Percentiles rank a stretch among this genome's conserved stretches.
Conservation (phyloP, 164 flowering plant genomes). For the Santalum album region DNA sequence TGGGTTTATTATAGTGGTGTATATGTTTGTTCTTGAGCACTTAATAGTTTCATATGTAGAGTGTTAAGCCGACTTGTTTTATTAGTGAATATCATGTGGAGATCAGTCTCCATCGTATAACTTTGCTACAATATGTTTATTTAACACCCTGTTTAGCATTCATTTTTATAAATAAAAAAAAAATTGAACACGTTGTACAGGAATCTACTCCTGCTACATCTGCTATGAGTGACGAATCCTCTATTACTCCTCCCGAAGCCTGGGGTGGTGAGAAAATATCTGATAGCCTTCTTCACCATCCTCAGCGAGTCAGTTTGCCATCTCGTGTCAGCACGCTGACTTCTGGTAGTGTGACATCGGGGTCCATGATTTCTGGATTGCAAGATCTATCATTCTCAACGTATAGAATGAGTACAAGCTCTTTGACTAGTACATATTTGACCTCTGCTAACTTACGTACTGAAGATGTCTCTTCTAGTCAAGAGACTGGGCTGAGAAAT, state of each 20-base stretch:
- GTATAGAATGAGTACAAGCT: conserved; percentile 31
- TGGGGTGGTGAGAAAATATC: conserved; percentile 83
- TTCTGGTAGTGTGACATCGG: conserved; percentile 36
- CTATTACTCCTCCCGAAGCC: conserved; percentile 88
- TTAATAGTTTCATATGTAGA: too few species aligned
- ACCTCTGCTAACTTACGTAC: conserved; percentile 28
- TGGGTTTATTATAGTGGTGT: too few species aligned
- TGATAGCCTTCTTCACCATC: conserved; percentile 48
- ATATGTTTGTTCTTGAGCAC: too few species aligned
- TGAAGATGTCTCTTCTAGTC: conserved; percentile 38
- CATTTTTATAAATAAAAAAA: too few species aligned
- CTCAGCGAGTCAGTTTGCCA: conserved; percentile 38
- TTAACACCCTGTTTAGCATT: neutral
- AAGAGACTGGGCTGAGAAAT: conserved; percentile 38
- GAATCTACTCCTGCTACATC: conserved; percentile 41
- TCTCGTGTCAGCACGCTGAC: conserved; percentile 46
- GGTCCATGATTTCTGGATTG: conserved; percentile 39
- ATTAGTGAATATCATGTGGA: too few species aligned
- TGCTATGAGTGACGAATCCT: conserved; percentile 42
- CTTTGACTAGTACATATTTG: conserved; percentile 26
- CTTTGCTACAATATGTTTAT: too few species aligned
- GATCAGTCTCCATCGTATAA: too few species aligned
- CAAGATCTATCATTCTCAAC: conserved; percentile 39
- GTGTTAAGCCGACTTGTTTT: too few species aligned
- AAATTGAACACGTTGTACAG: too few species aligned